These are phyloP conservation scores for Hypoxylon cercidicola DNA, from an alignment of 495 filamentous ascomycete species.

Conservation along the genomic window DNA sequence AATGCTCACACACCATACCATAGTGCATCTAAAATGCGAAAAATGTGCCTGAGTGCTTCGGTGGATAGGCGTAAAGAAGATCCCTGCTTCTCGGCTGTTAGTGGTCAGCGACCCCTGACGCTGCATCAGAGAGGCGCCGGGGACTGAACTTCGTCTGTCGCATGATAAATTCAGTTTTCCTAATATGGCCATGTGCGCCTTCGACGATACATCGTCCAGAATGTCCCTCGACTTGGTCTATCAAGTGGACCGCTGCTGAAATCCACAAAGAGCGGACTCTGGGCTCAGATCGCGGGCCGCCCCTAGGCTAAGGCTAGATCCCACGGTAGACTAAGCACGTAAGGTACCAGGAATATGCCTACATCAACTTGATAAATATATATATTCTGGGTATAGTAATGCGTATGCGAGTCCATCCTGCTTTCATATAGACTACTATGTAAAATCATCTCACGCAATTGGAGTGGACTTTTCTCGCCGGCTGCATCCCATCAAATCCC, in stretches of 20 bases:
- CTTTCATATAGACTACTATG: too few relatives aligned
- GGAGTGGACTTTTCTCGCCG: neutral
- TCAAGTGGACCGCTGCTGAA: conserved; percentile 17
- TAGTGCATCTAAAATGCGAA: conserved; percentile 5
- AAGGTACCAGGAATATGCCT: too few relatives aligned
- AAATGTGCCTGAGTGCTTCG: conserved; percentile 11
- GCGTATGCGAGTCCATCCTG: too few relatives aligned
- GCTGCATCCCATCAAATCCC: conserved; percentile 5
- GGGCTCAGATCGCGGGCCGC: conserved; percentile 39
- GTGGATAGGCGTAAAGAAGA: conserved; percentile 15
- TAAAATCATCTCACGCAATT: neutral
- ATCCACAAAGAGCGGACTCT: conserved; percentile 12
- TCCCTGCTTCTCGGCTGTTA: conserved; percentile 20
- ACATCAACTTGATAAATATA: too few relatives aligned
- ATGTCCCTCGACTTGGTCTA: conserved; percentile 11
- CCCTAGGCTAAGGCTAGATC: conserved; percentile 32
- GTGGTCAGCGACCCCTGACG: conserved; percentile 18
- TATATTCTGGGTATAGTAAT: too few relatives aligned
- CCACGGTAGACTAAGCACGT: neutral
- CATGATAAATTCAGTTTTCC: conserved; percentile 34
- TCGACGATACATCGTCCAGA: conserved; percentile 7
- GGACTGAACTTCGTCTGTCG: conserved; percentile 15
- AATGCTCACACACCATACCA: conserved; percentile 15
- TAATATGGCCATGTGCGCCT: conserved; percentile 26
- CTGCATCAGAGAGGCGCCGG: conserved; percentile 25